These are phyloP conservation scores for Parmales sp. DNA, from an alignment of 108 stramenopile genomes.

Conservation along the genomic window DNA sequence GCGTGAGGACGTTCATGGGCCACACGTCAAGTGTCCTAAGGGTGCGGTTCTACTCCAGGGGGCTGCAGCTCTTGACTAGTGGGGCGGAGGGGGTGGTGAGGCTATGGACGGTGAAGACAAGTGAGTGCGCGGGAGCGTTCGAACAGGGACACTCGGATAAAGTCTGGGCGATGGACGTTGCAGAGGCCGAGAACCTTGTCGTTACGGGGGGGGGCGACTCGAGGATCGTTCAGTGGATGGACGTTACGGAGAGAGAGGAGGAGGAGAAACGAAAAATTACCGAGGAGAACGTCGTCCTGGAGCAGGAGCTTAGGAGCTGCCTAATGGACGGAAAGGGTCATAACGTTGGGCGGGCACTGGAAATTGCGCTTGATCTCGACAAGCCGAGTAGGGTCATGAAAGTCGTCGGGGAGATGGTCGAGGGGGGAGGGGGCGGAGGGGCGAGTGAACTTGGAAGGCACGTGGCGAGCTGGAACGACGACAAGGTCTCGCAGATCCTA, in stretches of 20 bases:
- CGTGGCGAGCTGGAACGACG: constrained; percentile 49
- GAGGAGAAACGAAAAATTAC: constrained; percentile 47
- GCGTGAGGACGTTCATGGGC: constrained; percentile 86
- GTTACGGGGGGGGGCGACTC: constrained; percentile 89
- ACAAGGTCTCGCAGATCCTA: constrained; percentile 53
- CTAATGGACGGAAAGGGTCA: constrained; percentile 77
- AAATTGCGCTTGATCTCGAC: constrained; percentile 64
- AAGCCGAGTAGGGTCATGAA: constrained; percentile 69
- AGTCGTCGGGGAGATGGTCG: constrained; percentile 56
- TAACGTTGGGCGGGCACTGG: constrained; percentile 64
- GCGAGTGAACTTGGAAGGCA: constrained; percentile 50
- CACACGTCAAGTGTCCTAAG: constrained; percentile 80
- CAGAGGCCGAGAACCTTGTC: constrained; percentile 42
- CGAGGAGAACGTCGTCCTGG: constrained; percentile 62
- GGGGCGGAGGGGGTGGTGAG: constrained; percentile 90
- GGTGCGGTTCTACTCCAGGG: constrained; percentile 61
- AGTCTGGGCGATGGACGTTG: constrained; percentile 84
- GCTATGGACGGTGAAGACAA: constrained; percentile 86
- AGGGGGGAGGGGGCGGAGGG: constrained; percentile 27
- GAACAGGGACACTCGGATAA: constrained; percentile 84
- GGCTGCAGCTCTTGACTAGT: constrained; percentile 74
- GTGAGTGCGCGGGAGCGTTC: constrained; percentile 84
- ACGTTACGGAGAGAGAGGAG: constrained; percentile 72
- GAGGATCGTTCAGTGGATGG: constrained; percentile 77
- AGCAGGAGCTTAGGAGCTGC: constrained; percentile 74